These are phyloP conservation scores for Albugo laibachii DNA, from an alignment of 352 stramenopile species.

Conservation along the genomic window DNA sequence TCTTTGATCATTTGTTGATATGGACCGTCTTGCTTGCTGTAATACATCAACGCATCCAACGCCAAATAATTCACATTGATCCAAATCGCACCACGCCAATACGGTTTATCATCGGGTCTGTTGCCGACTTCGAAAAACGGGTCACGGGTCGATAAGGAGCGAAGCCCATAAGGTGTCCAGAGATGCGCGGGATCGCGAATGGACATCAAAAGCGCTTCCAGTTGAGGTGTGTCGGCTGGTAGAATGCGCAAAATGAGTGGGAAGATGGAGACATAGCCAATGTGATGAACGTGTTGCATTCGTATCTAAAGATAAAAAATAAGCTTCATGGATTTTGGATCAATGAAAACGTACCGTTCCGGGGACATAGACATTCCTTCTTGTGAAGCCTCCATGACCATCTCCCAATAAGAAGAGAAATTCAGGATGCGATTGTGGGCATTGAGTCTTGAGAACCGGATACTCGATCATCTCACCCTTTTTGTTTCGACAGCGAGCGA, in stretches of 20 bases:
- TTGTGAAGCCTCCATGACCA: slow-evolving; percentile 47
- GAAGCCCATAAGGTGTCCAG: slow-evolving; percentile 59
- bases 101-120: slow-evolving; percentile 76
- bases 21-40: slow-evolving; percentile 23
- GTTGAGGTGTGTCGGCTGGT: slow-evolving; percentile 34
- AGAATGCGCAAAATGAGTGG: slow-evolving; percentile 63
- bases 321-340: neutral
- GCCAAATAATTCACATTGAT: slow-evolving; percentile 88
- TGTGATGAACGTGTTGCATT: slow-evolving; percentile 46
- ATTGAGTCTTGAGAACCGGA: slow-evolving; percentile 12
- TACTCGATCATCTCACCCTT: slow-evolving; percentile 1
- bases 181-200: slow-evolving; percentile 42
- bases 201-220: slow-evolving; percentile 31
- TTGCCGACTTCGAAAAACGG: slow-evolving; percentile 81
- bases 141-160: slow-evolving; percentile 71
- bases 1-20: slow-evolving; percentile 19
- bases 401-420: slow-evolving; percentile 69
- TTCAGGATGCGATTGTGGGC: slow-evolving; percentile 31
- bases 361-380: slow-evolving; percentile 48
- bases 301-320: neutral
- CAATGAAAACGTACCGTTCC: slow-evolving; percentile 11
- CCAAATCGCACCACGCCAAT: slow-evolving; percentile 89
- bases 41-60: slow-evolving; percentile 65
- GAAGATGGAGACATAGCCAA: slow-evolving; percentile 81
- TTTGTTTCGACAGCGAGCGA: slow-evolving; percentile 40